A percentile compares a stretch with the other conserved stretches of the same genome.
These are phyloP conservation scores for Coprinopsis cinerea DNA, from an alignment of 768 basidiomycete genomes.

Conservation along the genomic window DNA sequence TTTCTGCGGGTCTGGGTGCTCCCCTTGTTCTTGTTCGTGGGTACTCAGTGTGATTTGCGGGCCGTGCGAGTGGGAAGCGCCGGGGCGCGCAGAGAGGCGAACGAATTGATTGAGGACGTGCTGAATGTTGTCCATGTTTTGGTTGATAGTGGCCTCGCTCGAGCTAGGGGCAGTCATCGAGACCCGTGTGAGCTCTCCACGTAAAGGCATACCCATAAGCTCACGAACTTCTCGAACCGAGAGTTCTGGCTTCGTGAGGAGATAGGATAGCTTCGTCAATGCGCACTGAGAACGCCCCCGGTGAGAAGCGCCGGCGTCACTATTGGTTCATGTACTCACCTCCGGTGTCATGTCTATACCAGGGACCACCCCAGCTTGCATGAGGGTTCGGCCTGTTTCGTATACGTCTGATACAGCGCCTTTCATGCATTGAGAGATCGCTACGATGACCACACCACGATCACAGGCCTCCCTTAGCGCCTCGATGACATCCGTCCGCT, in stretches of 20 bases:
- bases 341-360: constrained; percentile 97
- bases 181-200: constrained; percentile 77
- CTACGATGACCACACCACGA: constrained; percentile 81
- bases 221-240: constrained; percentile 60
- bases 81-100: constrained; percentile 44
- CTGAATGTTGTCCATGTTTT: constrained; percentile 56
- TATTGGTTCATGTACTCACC: constrained; percentile 31
- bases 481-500: constrained; percentile 67
- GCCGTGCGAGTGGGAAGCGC: constrained; percentile 18
- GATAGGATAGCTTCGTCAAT: constrained; percentile 82
- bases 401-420: constrained; percentile 85
- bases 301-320: neutral
- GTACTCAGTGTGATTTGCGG: constrained; percentile 35
- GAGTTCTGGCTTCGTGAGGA: constrained; percentile 82
- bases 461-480: constrained; percentile 77
- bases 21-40: constrained; percentile 24
- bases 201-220: constrained; percentile 71
- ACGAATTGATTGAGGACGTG: constrained; percentile 64
- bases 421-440: constrained; percentile 85
- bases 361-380: constrained; percentile 71
- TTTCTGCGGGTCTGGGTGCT: constrained; percentile 20
- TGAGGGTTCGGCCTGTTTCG: constrained; percentile 66
- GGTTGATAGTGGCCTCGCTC: constrained; percentile 29
- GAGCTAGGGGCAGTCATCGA: constrained; percentile 36
- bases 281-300: constrained; percentile 54